phyloP scores from a whole-genome alignment of 2,329 filamentous ascomycete species.

The Colletotrichum tofieldiae region DNA sequence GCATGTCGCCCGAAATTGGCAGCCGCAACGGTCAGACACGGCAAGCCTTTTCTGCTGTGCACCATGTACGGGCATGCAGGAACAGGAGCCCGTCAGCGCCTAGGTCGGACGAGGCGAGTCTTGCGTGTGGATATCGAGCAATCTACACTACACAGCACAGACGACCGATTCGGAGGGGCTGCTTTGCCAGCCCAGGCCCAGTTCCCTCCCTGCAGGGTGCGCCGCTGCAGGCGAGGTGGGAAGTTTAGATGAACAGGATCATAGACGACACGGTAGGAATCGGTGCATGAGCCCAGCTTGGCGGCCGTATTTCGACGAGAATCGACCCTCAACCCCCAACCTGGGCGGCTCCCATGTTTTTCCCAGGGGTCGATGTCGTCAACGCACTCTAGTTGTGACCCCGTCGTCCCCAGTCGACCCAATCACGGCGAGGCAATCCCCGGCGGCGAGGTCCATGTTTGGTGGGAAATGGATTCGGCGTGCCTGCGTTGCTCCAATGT shows the following conservation, averaged over 20 bases:
- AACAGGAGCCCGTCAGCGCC: slow-evolving; percentile 4
- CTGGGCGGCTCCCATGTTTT: neutral
- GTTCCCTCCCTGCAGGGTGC: slow-evolving; percentile 2
- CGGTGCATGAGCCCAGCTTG: slow-evolving; percentile 35
- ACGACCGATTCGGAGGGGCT: slow-evolving; percentile 24
- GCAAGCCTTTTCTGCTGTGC: neutral
- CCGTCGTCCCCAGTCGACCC: neutral
- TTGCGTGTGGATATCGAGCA: slow-evolving; percentile 13
- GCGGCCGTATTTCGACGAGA: slow-evolving; percentile 7
- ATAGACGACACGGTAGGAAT: slow-evolving; percentile 3
- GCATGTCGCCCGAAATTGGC: slow-evolving; percentile 39
- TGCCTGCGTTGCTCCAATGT: slow-evolving; percentile 16
- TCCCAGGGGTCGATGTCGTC: slow-evolving; percentile 35
- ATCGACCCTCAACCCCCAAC: slow-evolving; percentile 1
- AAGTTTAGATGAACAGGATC: slow-evolving; percentile 41
- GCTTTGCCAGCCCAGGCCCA: neutral
- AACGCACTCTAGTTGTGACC: slow-evolving; percentile 32
- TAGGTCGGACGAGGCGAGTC: slow-evolving; percentile 1
- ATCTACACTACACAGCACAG: slow-evolving; percentile 15
- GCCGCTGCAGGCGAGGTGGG: neutral
- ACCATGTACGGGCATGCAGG: neutral
- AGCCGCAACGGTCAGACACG: slow-evolving; percentile 18
- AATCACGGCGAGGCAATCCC: slow-evolving; percentile 8
- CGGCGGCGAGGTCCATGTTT: slow-evolving; percentile 14
- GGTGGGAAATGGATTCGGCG: slow-evolving; percentile 17